Evolutionary conservation across 1,284 basidiomycete genomes (phyloP), one percentile per base, ranked within the genome.

Genomic region (Cryptococcus sp.): DNA sequence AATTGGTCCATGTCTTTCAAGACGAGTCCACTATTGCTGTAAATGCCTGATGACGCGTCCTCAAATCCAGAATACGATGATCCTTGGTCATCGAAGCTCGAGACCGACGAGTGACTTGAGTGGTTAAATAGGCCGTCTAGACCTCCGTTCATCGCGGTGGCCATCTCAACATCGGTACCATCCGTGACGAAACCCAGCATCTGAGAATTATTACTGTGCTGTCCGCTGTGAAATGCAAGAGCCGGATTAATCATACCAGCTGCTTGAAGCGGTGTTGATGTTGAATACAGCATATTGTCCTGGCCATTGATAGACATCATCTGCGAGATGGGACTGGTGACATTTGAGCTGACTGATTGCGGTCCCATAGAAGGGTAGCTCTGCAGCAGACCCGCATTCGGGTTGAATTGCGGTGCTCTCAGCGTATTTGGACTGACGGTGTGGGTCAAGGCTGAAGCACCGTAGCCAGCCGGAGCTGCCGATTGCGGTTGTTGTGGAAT

Each of bases 371-470:
- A 22, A 43, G 48, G 38, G 48, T 7, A 41, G 26, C 41, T 25
- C 50, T 52, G 22, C 22, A n/a, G 20, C 8, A 52, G 4, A 22
- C 7, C 22, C 8, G 55, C 38, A 3, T 55, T 60, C 43, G 62
- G 49, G 19, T 55, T 45, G 61, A 76, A 76, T 44, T 69, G 66
- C 6, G 74, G 73, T 6, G 65, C 68, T 19, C 68, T 66, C 3
- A 75, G 63, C 0, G 65, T 65, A 16, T 67, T 70, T 0, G 72
- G 73, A 50, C 68, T 70, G 57, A 77, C 70, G 0, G 75, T 77
- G 10, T 53, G 45, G 38, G 50, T 15, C n/a, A 46, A 26, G 8
- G 61, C 23, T 48, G 37, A 40, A 43, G 41, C 17, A 40, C 22
- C 8, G 50, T 54, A 54, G 29, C 57, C 61, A 15, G 40, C 50